Evolutionary conservation across 1,284 basidiomycete species (phyloP), one percentile per base, ranked within the genome.

Genomic region (Vanrija sp.): DNA sequence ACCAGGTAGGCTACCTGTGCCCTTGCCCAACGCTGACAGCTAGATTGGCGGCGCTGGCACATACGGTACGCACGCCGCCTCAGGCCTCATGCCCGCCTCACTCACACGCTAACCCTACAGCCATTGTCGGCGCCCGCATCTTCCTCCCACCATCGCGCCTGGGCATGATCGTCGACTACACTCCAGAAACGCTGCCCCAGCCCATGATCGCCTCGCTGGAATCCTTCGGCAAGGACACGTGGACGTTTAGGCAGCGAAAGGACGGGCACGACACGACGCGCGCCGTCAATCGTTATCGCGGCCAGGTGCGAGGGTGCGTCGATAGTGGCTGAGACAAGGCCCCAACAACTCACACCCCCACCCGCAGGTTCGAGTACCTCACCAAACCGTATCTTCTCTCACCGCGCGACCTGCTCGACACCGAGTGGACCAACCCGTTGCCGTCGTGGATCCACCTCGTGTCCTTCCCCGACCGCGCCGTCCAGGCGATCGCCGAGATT

Each of bases 11-110:
- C 31, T 12, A 14, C 12, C 31, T 31, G 49, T 20, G 65, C 38
- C 14, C 1, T 5, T 5, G 7, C n/a, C 2, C 4, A 14, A 12
- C 15, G 47, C 49, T 56, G 38, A 45, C 55, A 6, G 12, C 27
- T 35, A 75, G 73, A 65, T 76, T 23, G 74, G 73, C 0, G 74
- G 74, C 20, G 72, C 66, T 7, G 74, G 74, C 0, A 69, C 70
- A 9, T 76, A 74, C 27, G 66, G 73, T 76, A 36, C 22, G 63
- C 59, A 36, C 22, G 63, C 59, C 4, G 6, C 10, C 14, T 8
- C 16, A 31, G 20, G 10, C 6, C 18, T 18, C 18, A n/a, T n/a
- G n/a, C 27, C 22, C 19, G 20, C 22, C 38, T 18, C 4, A 18
- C 47, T 25, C 41, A 22, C 10, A 22, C 8, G n/a, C 25, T 16